Conservation (phyloP, 331 rosid species). For the Pyrus hybrid region DNA sequence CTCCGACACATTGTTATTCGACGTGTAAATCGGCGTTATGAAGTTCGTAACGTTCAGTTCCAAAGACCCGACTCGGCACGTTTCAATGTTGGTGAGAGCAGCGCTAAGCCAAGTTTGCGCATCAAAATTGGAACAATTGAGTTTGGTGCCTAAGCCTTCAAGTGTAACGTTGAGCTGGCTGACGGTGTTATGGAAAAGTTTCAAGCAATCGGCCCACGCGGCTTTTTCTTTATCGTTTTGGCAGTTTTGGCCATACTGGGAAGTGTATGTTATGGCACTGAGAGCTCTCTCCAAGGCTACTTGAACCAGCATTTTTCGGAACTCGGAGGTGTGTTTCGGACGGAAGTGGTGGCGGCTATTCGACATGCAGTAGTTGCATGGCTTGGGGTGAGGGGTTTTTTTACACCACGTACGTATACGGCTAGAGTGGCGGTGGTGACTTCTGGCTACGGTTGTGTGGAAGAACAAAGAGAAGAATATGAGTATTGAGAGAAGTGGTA, state of each 20-base stretch:
- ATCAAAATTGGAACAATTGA: constrained; percentile 40
- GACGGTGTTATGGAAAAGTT: constrained; percentile 50
- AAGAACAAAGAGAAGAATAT: constrained; percentile 23
- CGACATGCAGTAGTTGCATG: constrained; percentile 49
- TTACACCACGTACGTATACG: constrained; percentile 63
- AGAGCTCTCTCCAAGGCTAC: constrained; percentile 46
- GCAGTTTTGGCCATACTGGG: neutral
- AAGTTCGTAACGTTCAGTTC: constrained; percentile 40
- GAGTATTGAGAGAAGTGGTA: constrained; percentile 4
- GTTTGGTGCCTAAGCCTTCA: constrained; percentile 12
- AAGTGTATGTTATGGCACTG: constrained; percentile 11
- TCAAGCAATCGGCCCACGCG: constrained; percentile 51
- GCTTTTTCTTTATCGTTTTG: constrained; percentile 26
- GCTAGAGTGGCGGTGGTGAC: constrained; percentile 7
- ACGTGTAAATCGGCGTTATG: constrained; percentile 12
- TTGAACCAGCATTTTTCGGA: constrained; percentile 33
- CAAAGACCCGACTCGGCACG: constrained; percentile 42
- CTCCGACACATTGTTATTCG: constrained; percentile 44
- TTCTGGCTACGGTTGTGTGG: constrained; percentile 35
- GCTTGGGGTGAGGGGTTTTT: constrained; percentile 64
- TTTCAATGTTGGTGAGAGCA: constrained; percentile 60
- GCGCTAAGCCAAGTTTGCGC: constrained; percentile 94
- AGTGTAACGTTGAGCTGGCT: constrained; percentile 59
- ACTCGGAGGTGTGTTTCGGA: constrained; percentile 37
- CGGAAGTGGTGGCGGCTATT: constrained; percentile 16